Percentiles rank a stretch among this genome's conserved stretches.
Evolutionary conservation across 345 rosid genomes (phyloP).

Genomic region (Carallia pectinifolia): DNA sequence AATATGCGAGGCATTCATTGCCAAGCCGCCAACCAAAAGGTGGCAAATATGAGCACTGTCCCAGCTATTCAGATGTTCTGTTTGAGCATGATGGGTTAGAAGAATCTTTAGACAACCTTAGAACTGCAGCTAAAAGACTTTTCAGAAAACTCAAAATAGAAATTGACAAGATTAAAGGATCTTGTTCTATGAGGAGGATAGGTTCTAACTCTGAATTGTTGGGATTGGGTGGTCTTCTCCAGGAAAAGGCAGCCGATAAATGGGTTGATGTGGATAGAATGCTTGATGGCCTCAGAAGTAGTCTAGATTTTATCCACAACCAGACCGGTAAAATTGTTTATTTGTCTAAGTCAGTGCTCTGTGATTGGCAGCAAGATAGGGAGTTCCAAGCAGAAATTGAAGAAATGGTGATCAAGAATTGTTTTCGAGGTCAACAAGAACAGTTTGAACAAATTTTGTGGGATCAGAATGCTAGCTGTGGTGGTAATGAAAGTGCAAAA

Average conservation of each 20-base stretch:
- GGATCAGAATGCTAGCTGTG: conserved; percentile 39
- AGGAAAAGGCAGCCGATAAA: conserved; percentile 38
- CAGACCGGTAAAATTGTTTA: conserved; percentile 6
- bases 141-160: conserved; percentile 53
- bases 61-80: conserved; percentile 21
- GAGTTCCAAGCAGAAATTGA: conserved; percentile 51
- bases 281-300: conserved; percentile 20
- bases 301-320: conserved; percentile 6
- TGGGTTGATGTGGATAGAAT: conserved; percentile 20
- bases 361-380: conserved; percentile 54
- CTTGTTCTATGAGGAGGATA: conserved; percentile 31
- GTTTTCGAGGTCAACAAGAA: conserved; percentile 47
- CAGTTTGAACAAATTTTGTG: conserved; percentile 49
- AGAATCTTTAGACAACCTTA: conserved; percentile 41
- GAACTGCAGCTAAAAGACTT: conserved; percentile 44
- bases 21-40: conserved; percentile 11
- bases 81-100: conserved; percentile 20
- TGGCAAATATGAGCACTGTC: conserved; percentile 5
- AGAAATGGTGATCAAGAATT: conserved; percentile 42
- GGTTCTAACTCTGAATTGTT: conserved; percentile 32
- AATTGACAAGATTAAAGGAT: conserved; percentile 43
- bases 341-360: conserved; percentile 36
- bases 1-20: conserved; percentile 5
- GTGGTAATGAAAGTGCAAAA: conserved; percentile 30
- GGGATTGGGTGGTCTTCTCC: conserved; percentile 45